Evolutionary conservation across 305 asterid species (phyloP).

Genomic region (Fraxinus sp.): DNA sequence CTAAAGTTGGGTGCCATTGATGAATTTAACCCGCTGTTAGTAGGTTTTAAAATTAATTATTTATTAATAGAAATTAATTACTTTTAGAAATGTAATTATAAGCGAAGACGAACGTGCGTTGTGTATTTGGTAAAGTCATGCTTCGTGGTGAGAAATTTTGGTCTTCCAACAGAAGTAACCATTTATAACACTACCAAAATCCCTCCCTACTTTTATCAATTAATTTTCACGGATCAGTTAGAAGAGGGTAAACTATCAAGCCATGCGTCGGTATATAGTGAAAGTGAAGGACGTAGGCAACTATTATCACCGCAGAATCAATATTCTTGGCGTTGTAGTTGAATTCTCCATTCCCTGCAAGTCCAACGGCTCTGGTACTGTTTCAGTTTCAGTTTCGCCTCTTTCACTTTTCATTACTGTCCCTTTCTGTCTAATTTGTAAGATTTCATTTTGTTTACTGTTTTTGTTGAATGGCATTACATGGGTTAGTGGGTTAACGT

Average conservation of each 20-base stretch:
- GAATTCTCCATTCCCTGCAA: conserved; percentile 27
- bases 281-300: conserved; percentile 8
- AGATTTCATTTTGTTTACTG: not conserved
- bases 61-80: too few relatives aligned
- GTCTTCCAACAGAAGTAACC: not conserved
- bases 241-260: not conserved
- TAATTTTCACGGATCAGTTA: not conserved
- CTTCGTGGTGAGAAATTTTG: not conserved
- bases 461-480: not conserved
- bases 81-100: not conserved
- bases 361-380: conserved; percentile 25
- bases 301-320: conserved; percentile 9
- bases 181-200: not conserved
- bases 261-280: not conserved
- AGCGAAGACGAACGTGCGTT: not conserved
- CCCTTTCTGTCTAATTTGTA: not conserved
- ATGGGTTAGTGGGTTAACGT: not conserved
- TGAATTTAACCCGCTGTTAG: too few relatives aligned
- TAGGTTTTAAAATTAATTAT: too few relatives aligned
- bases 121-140: not conserved
- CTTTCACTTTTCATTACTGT: not conserved
- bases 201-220: not conserved
- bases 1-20: too few relatives aligned
- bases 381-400: not conserved
- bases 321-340: conserved; percentile 24